phyloP scores from a whole-genome alignment of 2,329 filamentous ascomycete species.

The Thelonectria olida region DNA sequence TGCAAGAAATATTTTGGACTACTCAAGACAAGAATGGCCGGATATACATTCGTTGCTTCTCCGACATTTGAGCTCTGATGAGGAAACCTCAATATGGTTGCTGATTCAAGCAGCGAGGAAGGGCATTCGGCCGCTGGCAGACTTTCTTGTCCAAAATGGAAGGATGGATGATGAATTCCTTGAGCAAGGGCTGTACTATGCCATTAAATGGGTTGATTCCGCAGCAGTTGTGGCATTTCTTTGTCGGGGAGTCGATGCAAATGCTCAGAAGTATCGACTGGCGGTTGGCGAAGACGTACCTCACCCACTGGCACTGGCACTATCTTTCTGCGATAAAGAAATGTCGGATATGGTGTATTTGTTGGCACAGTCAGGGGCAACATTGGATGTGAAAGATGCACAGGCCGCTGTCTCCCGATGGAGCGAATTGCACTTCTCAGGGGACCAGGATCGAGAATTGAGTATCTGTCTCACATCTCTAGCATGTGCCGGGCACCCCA shows the following conservation, averaged over 20 bases:
- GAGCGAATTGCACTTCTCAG: too few relatives aligned
- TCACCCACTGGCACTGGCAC: background rate
- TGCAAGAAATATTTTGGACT: background rate
- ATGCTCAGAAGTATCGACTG: background rate
- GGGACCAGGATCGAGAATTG: too few relatives aligned
- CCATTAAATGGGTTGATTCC: background rate
- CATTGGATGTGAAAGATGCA: background rate
- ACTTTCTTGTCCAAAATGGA: background rate
- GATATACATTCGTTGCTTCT: background rate
- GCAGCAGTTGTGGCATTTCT: background rate
- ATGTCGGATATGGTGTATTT: background rate
- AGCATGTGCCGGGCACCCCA: background rate
- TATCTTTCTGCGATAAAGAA: too few relatives aligned
- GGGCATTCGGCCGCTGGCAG: background rate
- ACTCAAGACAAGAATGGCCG: background rate
- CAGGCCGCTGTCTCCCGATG: background rate
- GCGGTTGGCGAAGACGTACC: background rate
- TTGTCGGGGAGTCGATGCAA: background rate
- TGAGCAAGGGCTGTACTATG: background rate
- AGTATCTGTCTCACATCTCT: background rate
- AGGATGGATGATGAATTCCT: background rate
- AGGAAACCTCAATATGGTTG: background rate
- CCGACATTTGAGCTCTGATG: background rate
- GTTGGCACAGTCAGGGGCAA: background rate
- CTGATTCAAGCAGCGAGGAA: background rate